phyloP scores from a whole-genome alignment of 208 protist genomes.

The Strigomonas oncopelti region DNA sequence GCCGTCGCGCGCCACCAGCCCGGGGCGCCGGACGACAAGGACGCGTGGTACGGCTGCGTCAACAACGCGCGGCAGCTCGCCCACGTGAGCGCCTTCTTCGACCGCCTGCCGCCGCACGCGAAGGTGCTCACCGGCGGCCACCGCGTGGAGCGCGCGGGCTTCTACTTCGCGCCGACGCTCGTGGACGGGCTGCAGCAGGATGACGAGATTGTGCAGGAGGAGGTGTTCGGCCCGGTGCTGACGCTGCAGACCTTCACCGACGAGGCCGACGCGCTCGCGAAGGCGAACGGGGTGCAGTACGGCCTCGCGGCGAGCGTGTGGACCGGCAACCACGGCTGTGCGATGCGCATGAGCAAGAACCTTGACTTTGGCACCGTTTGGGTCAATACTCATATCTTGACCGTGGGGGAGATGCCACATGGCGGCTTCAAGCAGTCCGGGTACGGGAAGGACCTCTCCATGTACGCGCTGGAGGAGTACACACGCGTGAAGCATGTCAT shows the following conservation, averaged over 20 bases:
- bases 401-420: no score
- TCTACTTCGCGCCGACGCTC: constrained; percentile 68
- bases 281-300: neutral
- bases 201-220: constrained; percentile 31
- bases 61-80: constrained; percentile 38
- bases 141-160: constrained; percentile 28
- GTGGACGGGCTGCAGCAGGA: constrained; percentile 3
- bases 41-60: constrained; percentile 29
- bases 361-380: neutral
- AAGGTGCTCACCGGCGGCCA: constrained; percentile 66
- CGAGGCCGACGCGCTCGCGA: no score
- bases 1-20: constrained; percentile 54
- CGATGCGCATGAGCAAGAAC: no score
- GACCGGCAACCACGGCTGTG: no score
- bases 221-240: constrained; percentile 91
- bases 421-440: no score
- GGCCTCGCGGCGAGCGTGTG: neutral
- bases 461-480: no score
- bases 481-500: no score
- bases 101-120: constrained; percentile 62
- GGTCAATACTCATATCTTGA: neutral
- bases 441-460: no score
- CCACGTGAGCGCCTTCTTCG: no score
- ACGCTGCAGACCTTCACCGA: no score
- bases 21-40: neutral